phyloP scores from a whole-genome alignment of 352 stramenopile species.

The Phytophthora agathidicida region DNA sequence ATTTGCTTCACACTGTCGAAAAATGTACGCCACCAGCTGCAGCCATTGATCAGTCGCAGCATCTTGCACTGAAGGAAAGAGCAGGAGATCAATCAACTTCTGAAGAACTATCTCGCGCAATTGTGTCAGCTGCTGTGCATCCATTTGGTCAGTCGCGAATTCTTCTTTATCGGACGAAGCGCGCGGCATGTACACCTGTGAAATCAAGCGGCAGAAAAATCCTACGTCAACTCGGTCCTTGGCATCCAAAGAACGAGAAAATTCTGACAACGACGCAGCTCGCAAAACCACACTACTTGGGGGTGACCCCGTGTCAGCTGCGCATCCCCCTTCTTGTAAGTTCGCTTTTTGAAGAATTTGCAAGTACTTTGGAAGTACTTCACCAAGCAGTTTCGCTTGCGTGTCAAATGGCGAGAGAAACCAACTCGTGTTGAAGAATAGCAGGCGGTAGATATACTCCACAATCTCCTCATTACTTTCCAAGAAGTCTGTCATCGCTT shows the following conservation, averaged over 20 bases:
- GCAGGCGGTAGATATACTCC: slow-evolving; percentile 61
- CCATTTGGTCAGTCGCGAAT: slow-evolving; percentile 36
- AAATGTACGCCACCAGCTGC: slow-evolving; percentile 73
- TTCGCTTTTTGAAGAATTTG: slow-evolving; percentile 48
- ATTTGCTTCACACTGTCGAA: slow-evolving; percentile 43
- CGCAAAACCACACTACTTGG: slow-evolving; percentile 19
- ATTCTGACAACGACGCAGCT: slow-evolving; percentile 24
- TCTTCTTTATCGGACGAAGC: slow-evolving; percentile 30
- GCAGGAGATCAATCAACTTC: slow-evolving; percentile 69
- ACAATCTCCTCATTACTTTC: slow-evolving; percentile 36
- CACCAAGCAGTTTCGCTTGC: slow-evolving; percentile 67
- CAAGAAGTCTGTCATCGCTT: slow-evolving; percentile 54
- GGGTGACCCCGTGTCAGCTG: slow-evolving; percentile 16
- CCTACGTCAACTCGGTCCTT: slow-evolving; percentile 57
- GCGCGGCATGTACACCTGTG: slow-evolving; percentile 62
- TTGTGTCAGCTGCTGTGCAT: slow-evolving; percentile 41
- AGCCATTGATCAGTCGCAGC: slow-evolving; percentile 55
- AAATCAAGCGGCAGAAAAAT: slow-evolving; percentile 82
- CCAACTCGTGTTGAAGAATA: slow-evolving; percentile 84
- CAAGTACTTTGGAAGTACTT: slow-evolving; percentile 68
- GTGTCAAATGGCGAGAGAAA: slow-evolving; percentile 81
- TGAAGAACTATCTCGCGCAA: slow-evolving; percentile 64
- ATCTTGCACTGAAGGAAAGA: slow-evolving; percentile 53
- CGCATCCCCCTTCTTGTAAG: slow-evolving; percentile 16
- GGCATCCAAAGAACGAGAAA: slow-evolving; percentile 28